Conservation (phyloP, 805 yeast species). For the Nakazawaea holstii region DNA sequence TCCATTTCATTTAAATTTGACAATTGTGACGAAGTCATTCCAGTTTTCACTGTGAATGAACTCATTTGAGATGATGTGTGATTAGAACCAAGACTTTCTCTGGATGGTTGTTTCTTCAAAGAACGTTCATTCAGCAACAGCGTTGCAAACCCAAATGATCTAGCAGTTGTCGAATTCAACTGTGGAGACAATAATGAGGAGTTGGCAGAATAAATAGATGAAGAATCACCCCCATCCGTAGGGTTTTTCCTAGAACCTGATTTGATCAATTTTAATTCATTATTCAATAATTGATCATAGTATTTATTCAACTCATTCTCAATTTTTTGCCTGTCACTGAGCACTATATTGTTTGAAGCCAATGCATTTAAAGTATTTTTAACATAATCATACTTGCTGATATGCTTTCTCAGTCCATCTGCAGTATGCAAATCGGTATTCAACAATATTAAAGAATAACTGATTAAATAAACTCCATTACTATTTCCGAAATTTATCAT, state of each 20-base stretch:
- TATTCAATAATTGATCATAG: constrained; percentile 35
- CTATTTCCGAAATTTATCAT: constrained; percentile 36
- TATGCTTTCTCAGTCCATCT: constrained; percentile 29
- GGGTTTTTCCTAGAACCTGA: neutral
- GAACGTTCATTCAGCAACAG: constrained; percentile 8
- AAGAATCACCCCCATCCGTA: neutral
- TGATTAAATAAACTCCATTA: constrained; percentile 61
- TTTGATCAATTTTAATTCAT: constrained; percentile 23
- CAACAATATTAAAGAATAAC: constrained; percentile 65
- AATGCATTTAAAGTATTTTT: constrained; percentile 46
- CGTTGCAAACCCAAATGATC: constrained; percentile 10
- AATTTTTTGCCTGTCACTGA: constrained; percentile 21
- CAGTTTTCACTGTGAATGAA: neutral
- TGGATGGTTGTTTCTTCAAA: constrained; percentile 8
- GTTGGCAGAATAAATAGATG: neutral
- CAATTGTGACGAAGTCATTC: constrained; percentile 1
- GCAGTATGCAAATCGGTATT: constrained; percentile 74
- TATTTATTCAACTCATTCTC: constrained; percentile 33
- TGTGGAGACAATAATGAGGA: neutral
- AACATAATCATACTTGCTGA: constrained; percentile 38
- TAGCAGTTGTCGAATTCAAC: constrained; percentile 1
- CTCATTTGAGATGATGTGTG: neutral
- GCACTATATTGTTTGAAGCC: constrained; percentile 21
- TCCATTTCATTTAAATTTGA: constrained; percentile 9
- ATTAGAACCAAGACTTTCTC: constrained; percentile 4